Percentiles rank a stretch among this genome's conserved stretches.
These are phyloP conservation scores for Colletotrichum filicis DNA, from an alignment of 2,329 filamentous ascomycete species.

Conservation along the genomic window DNA sequence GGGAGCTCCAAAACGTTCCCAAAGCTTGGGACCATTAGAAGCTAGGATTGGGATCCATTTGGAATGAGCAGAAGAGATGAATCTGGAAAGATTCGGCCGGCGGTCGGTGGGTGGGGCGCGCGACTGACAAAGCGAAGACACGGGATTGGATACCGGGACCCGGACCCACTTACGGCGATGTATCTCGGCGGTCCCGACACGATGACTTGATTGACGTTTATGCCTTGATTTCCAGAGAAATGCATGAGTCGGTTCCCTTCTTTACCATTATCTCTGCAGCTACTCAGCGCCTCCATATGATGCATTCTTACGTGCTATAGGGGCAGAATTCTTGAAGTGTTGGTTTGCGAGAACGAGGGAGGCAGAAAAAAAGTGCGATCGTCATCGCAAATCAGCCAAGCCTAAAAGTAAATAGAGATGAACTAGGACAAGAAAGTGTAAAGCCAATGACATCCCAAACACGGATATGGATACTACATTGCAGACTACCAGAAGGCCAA, in stretches of 20 bases:
- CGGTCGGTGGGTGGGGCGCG: slow-evolving; percentile 4
- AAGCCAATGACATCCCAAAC: neutral
- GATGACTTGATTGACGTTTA: neutral
- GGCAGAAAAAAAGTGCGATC: neutral
- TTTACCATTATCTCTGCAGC: no score
- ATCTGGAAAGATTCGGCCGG: neutral
- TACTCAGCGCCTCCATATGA: neutral
- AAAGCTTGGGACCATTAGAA: neutral
- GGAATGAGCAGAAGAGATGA: neutral
- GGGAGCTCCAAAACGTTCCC: no score
- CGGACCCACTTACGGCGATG: neutral
- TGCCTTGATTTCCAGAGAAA: slow-evolving; percentile 9
- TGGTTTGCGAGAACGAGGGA: neutral
- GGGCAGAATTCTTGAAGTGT: neutral
- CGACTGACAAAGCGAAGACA: slow-evolving; percentile 25
- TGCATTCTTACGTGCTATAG: neutral
- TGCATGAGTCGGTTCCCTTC: neutral
- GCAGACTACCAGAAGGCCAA: slow-evolving; percentile 9
- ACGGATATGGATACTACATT: neutral
- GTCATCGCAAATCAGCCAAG: neutral
- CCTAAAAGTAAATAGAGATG: neutral
- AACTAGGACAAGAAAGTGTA: neutral
- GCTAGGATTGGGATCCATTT: no score
- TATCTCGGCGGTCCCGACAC: slow-evolving; percentile 21
- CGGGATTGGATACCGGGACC: slow-evolving; percentile 26